Percentiles rank a stretch among this genome's conserved stretches.
Conservation (phyloP, 352 stramenopile species). For the Phytopythium montanum region DNA sequence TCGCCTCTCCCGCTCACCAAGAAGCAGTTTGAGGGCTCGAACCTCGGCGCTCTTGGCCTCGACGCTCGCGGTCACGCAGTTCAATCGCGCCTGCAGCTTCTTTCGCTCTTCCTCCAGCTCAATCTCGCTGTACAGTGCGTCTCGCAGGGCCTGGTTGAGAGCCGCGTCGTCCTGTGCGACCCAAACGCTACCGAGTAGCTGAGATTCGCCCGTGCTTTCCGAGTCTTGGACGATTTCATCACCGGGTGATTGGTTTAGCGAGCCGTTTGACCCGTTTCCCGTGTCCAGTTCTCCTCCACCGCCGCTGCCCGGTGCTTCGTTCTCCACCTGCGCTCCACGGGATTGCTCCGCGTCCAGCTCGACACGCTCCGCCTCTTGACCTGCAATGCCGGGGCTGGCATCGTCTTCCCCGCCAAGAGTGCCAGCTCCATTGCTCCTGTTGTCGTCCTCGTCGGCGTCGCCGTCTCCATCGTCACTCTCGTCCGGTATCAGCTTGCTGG, state of each 20-base stretch:
- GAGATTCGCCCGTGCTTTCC: neutral
- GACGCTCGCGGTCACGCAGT: neutral
- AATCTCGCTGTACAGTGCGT: neutral
- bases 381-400: too few species aligned
- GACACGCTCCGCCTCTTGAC: neutral
- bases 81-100: neutral
- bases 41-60: neutral
- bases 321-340: neutral
- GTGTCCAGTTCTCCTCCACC: neutral
- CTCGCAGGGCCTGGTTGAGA: neutral
- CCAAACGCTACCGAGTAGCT: neutral
- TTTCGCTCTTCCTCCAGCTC: neutral
- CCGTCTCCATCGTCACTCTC: neutral
- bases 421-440: neutral
- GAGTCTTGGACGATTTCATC: neutral
- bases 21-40: neutral
- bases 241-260: neutral
- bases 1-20: neutral
- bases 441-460: neutral
- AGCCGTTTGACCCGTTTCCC: neutral
- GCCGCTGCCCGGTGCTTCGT: neutral
- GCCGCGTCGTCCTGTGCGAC: neutral
- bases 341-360: neutral
- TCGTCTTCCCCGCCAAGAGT: neutral
- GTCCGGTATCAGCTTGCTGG: neutral